Evolutionary conservation across 2,329 filamentous ascomycete species (phyloP).

Genomic region (Fusarium coffeatum): DNA sequence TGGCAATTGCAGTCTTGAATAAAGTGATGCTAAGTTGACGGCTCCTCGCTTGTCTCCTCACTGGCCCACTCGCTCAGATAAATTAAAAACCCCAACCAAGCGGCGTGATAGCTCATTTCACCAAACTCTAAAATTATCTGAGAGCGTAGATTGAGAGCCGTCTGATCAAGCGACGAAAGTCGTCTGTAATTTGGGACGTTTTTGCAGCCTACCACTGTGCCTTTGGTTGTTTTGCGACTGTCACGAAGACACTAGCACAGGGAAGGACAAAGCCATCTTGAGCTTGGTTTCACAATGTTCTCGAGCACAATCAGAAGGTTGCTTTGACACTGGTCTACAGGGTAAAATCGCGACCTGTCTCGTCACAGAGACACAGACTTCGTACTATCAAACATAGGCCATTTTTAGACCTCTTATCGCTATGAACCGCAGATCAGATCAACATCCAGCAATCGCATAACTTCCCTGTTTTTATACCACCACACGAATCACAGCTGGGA

Average conservation of each 20-base stretch:
- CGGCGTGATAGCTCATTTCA: not conserved
- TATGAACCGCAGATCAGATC: not conserved
- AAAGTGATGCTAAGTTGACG: not conserved
- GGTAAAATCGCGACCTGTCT: not conserved
- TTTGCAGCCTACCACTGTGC: not conserved
- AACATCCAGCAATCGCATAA: too few species aligned
- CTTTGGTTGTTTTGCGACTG: too few species aligned
- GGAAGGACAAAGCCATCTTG: not conserved
- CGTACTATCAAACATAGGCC: not conserved
- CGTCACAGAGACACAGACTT: not conserved
- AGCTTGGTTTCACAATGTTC: not conserved
- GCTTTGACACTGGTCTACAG: not conserved
- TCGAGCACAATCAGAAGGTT: not conserved
- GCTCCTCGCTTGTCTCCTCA: not conserved
- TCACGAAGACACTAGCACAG: accelerated
- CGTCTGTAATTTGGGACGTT: not conserved
- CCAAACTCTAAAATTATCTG: not conserved
- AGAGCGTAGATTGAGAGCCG: not conserved
- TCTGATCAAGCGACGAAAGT: not conserved
- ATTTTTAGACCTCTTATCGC: not conserved
- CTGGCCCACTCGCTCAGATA: not conserved
- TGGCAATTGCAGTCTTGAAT: not conserved
- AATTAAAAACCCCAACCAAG: not conserved
- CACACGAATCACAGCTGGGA: slow-evolving; percentile 1
- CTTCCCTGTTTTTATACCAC: too few species aligned